A percentile compares a stretch with the other conserved stretches of the same genome.
These are phyloP conservation scores for Nannochloropsis granulata DNA, from an alignment of 108 stramenopile species.

Conservation along the genomic window DNA sequence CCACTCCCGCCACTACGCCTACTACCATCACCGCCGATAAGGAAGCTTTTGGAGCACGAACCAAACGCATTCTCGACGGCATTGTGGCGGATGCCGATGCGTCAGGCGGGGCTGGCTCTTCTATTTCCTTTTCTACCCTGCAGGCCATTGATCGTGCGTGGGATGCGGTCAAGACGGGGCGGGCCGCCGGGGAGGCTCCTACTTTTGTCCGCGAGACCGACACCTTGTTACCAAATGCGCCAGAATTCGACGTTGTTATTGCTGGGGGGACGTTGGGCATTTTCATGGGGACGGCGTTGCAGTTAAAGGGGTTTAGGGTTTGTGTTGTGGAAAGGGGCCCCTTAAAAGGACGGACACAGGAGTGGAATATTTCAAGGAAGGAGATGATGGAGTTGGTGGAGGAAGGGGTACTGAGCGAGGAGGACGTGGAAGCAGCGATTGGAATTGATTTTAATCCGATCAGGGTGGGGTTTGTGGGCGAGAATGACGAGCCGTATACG, in stretches of 20 bases:
- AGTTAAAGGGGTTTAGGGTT: slow-evolving; percentile 48
- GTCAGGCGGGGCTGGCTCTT: not conserved
- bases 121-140: not conserved
- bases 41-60: not conserved
- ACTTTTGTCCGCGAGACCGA: not conserved
- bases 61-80: not conserved
- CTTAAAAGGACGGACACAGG: slow-evolving; percentile 62
- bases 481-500: not conserved
- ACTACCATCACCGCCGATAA: not conserved
- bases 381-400: slow-evolving; percentile 56
- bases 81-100: not conserved
- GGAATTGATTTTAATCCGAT: slow-evolving; percentile 3
- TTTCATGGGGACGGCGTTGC: slow-evolving; percentile 59
- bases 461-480: not conserved
- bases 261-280: slow-evolving; percentile 72
- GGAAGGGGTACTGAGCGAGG: slow-evolving; percentile 51
- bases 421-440: slow-evolving; percentile 56
- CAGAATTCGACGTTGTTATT: slow-evolving; percentile 45
- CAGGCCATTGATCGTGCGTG: not conserved
- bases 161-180: not conserved
- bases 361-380: slow-evolving; percentile 74
- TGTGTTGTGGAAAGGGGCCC: slow-evolving; percentile 59
- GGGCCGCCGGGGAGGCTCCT: not conserved
- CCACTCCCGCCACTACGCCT: not conserved
- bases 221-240: not conserved